Evolutionary conservation across 108 stramenopile species (phyloP).

Genomic region (Discostella pseudostelligera): DNA sequence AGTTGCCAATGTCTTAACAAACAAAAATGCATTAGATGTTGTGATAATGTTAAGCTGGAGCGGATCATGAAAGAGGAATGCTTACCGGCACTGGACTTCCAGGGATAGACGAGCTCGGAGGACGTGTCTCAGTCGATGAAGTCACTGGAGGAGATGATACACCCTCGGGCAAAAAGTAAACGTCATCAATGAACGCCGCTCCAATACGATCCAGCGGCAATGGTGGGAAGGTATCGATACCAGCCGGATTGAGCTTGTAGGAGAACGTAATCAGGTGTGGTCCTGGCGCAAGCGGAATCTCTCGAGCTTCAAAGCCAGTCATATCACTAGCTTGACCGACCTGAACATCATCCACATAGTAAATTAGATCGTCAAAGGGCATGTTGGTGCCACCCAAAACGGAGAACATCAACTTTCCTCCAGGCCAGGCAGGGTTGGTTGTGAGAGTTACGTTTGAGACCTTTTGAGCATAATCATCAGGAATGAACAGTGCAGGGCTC

Average conservation of each 20-base stretch:
- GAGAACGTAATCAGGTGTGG: conserved; percentile 20
- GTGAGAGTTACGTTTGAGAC: conserved; percentile 29
- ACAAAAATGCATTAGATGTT: neutral
- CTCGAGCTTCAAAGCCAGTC: conserved; percentile 8
- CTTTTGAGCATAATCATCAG: conserved; percentile 13
- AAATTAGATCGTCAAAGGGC: conserved; percentile 28
- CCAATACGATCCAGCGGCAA: conserved; percentile 2
- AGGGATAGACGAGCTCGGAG: neutral
- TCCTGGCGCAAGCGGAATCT: conserved; percentile 19
- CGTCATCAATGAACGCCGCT: conserved; percentile 34
- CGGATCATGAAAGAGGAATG: neutral
- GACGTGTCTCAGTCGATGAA: neutral
- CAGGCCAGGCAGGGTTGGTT: conserved; percentile 18
- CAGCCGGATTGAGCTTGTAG: conserved; percentile 17
- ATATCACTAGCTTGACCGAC: conserved; percentile 5
- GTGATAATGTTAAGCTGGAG: neutral
- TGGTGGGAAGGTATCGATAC: conserved; percentile 20
- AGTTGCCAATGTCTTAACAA: neutral
- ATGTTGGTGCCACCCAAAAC: conserved; percentile 13
- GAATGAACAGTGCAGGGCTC: conserved; percentile 12
- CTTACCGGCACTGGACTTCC: neutral
- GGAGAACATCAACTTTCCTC: conserved; percentile 20
- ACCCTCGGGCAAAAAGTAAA: conserved; percentile 16
- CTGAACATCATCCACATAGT: conserved; percentile 25
- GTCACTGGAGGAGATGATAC: conserved; percentile 1